Evolutionary conservation across 257 asterid genomes (phyloP).

Genomic region (Rubia yunnanensis): DNA sequence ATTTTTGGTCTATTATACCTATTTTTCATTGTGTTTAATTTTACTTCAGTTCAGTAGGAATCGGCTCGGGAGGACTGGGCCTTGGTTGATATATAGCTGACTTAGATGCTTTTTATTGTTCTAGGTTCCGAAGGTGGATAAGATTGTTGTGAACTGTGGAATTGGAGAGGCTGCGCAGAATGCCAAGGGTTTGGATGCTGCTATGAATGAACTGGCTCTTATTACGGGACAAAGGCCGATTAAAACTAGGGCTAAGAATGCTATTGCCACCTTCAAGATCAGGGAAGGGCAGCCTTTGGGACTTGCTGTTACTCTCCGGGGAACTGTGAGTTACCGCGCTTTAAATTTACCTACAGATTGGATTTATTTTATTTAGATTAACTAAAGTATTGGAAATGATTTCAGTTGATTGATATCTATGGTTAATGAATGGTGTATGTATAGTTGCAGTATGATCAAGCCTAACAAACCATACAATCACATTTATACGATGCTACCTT

Average conservation of each 20-base stretch:
- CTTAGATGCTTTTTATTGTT: background rate
- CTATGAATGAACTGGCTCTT: constrained; percentile 82
- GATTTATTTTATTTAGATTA: no score
- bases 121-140: constrained; percentile 81
- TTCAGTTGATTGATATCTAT: no score
- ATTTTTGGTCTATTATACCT: no score
- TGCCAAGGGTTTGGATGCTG: constrained; percentile 94
- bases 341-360: background rate
- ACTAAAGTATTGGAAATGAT: background rate
- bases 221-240: constrained; percentile 90
- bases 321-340: constrained; percentile 40
- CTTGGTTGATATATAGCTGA: background rate
- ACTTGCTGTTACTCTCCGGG: constrained; percentile 88
- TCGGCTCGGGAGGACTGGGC: no score
- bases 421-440: background rate
- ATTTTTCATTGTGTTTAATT: no score
- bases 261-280: constrained; percentile 87
- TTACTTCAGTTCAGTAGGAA: no score
- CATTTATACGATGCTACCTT: background rate
- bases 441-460: background rate
- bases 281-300: constrained; percentile 90
- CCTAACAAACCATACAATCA: no score
- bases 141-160: constrained; percentile 95
- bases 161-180: constrained; percentile 99
- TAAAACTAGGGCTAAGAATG: constrained; percentile 89